These are phyloP conservation scores for Hypoxylon sp. DNA, from an alignment of 2,329 filamentous ascomycete species.

Conservation along the genomic window DNA sequence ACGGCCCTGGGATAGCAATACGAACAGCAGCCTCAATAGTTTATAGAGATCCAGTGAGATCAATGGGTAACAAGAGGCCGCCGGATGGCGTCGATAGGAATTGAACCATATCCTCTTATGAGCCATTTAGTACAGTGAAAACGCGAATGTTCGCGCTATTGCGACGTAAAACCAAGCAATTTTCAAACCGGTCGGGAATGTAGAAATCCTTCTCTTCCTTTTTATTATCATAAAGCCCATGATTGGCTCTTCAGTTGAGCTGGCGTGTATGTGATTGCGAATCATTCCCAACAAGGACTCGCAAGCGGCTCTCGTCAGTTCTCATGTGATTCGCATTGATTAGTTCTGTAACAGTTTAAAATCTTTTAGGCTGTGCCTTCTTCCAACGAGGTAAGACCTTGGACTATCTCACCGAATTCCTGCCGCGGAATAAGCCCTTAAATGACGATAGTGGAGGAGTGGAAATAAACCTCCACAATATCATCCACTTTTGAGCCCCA, in stretches of 20 bases:
- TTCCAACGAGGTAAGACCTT: conserved; percentile 42
- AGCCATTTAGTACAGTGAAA: too few species aligned
- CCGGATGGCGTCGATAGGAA: too few species aligned
- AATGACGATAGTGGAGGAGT: conserved; percentile 38
- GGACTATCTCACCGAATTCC: conserved; percentile 42
- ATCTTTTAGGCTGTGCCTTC: conserved; percentile 28
- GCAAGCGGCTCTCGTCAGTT: conserved; percentile 24
- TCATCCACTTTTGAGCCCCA: conserved; percentile 32
- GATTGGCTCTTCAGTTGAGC: conserved; percentile 6
- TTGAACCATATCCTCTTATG: too few species aligned
- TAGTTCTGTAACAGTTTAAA: conserved; percentile 30
- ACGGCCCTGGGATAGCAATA: conserved; percentile 4
- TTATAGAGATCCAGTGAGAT: conserved; percentile 7
- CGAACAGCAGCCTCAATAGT: conserved; percentile 11
- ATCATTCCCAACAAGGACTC: conserved; percentile 15
- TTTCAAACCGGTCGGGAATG: not conserved
- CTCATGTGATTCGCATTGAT: conserved; percentile 37
- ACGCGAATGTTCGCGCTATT: not conserved
- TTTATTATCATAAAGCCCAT: not conserved
- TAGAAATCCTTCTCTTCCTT: conserved; percentile 2
- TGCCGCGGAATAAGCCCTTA: conserved; percentile 30
- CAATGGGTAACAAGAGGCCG: too few species aligned
- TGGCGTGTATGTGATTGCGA: conserved; percentile 26
- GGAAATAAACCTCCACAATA: conserved; percentile 45
- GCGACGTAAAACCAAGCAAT: not conserved